phyloP scores from a whole-genome alignment of 2,329 filamentous ascomycete genomes.

The Zymoseptoria pseudotritici region DNA sequence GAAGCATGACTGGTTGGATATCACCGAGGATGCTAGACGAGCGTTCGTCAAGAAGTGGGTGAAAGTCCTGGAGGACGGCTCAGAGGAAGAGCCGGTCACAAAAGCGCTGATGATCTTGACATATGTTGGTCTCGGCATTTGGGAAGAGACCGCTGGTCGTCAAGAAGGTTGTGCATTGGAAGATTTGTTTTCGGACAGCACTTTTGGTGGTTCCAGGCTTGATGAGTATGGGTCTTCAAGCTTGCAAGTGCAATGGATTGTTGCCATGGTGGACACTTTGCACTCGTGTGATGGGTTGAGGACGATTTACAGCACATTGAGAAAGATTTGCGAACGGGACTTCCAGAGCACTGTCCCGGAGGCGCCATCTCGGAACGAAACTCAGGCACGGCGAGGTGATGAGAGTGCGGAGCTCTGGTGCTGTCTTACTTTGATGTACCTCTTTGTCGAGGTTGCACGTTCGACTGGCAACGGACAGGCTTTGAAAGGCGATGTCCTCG shows the following conservation, averaged over 20 bases:
- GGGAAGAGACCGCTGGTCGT: slow-evolving; percentile 43
- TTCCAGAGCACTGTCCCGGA: slow-evolving; percentile 18
- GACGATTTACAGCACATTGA: slow-evolving; percentile 34
- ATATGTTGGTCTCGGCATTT: slow-evolving; percentile 42
- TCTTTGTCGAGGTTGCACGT: slow-evolving; percentile 42
- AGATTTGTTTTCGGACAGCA: slow-evolving; percentile 20
- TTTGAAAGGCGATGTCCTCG: slow-evolving; percentile 29
- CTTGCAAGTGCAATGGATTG: slow-evolving; percentile 40
- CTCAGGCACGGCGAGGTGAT: slow-evolving; percentile 20
- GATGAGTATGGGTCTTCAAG: slow-evolving; percentile 30
- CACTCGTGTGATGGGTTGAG: slow-evolving; percentile 35
- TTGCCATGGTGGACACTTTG: slow-evolving; percentile 37
- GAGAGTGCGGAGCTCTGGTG: slow-evolving; percentile 41
- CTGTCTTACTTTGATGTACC: slow-evolving; percentile 42
- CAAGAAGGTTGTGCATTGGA: slow-evolving; percentile 20
- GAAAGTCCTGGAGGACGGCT: slow-evolving; percentile 28
- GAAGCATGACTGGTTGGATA: slow-evolving; percentile 58
- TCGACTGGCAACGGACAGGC: slow-evolving; percentile 20
- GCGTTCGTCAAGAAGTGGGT: slow-evolving; percentile 49
- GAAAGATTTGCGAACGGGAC: slow-evolving; percentile 24
- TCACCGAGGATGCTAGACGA: slow-evolving; percentile 48
- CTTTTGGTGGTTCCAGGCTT: slow-evolving; percentile 23
- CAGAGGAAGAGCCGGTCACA: slow-evolving; percentile 26
- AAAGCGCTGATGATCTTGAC: slow-evolving; percentile 37
- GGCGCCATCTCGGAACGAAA: slow-evolving; percentile 19